Percentiles rank a stretch among this genome's conserved stretches.
Evolutionary conservation across 2,329 filamentous ascomycete genomes (phyloP).

Genomic region (Curvularia verruculosa): DNA sequence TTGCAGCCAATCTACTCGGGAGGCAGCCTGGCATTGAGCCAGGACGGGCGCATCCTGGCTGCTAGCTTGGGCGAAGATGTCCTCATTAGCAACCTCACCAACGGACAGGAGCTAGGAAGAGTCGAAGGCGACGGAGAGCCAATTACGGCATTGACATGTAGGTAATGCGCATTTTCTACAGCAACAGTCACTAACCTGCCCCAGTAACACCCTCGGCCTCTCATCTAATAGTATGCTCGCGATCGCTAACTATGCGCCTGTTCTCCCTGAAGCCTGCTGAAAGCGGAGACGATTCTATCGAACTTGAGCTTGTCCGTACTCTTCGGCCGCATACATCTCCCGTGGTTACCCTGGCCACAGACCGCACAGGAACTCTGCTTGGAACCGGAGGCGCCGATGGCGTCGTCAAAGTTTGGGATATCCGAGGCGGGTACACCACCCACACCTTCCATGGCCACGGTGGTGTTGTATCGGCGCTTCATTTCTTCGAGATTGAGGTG

Average conservation of each 20-base stretch:
- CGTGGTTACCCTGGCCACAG: slow-evolving; percentile 83
- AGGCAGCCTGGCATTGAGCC: slow-evolving; percentile 82
- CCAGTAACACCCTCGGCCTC: slow-evolving; percentile 85
- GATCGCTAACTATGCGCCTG: slow-evolving; percentile 94
- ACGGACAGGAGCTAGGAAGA: slow-evolving; percentile 78
- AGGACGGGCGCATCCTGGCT: slow-evolving; percentile 79
- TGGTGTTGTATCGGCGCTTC: slow-evolving; percentile 86
- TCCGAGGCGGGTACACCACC: slow-evolving; percentile 85
- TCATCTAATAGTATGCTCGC: slow-evolving; percentile 88
- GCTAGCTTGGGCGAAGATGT: slow-evolving; percentile 92
- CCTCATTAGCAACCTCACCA: slow-evolving; percentile 82
- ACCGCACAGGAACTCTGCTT: slow-evolving; percentile 84
- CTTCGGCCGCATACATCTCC: slow-evolving; percentile 90
- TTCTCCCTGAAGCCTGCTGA: slow-evolving; percentile 71
- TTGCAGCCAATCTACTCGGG: slow-evolving; percentile 95
- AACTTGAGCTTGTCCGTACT: slow-evolving; percentile 72
- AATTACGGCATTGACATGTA: slow-evolving; percentile 75
- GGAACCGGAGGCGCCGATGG: slow-evolving; percentile 94
- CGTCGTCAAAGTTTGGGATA: slow-evolving; percentile 95
- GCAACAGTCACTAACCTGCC: slow-evolving; percentile 22
- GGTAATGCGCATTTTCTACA: slow-evolving; percentile 15
- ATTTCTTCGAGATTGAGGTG: slow-evolving; percentile 80
- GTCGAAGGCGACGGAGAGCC: slow-evolving; percentile 80
- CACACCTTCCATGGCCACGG: slow-evolving; percentile 95
- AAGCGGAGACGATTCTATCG: slow-evolving; percentile 63